These are phyloP conservation scores for Graphium sp. DNA, from an alignment of 2,329 filamentous ascomycete species.

Conservation along the genomic window DNA sequence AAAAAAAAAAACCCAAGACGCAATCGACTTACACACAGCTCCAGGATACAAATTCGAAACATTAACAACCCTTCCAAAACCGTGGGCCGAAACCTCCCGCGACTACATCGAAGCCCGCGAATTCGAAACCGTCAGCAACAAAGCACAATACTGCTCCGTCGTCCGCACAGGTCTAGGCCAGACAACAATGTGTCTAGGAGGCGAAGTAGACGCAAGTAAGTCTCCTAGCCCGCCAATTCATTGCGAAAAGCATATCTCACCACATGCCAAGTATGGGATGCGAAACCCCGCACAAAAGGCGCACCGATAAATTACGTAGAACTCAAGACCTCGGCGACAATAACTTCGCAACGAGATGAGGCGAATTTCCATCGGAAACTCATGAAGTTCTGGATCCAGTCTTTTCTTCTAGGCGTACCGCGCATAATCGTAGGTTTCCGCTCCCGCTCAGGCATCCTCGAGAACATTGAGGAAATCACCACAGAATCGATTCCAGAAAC, in stretches of 20 bases:
- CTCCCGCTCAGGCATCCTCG: conserved; percentile 49
- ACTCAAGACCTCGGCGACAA: conserved; percentile 73
- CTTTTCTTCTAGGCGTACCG: conserved; percentile 81
- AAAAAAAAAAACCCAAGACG: not conserved
- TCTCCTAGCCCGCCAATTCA: conserved; percentile 5
- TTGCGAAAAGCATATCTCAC: conserved; percentile 3
- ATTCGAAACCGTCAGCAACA: conserved; percentile 61
- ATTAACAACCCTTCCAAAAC: conserved; percentile 54
- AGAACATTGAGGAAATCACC: conserved; percentile 58
- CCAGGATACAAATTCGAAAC: conserved; percentile 94
- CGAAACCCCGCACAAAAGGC: conserved; percentile 48
- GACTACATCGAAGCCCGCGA: conserved; percentile 67
- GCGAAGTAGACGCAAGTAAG: conserved; percentile 80
- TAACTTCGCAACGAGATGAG: conserved; percentile 49
- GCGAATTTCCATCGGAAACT: conserved; percentile 76
- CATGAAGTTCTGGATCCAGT: conserved; percentile 93
- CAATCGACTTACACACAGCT: not conserved
- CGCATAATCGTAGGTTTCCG: conserved; percentile 87
- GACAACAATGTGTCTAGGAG: conserved; percentile 61
- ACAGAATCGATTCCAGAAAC: conserved; percentile 64
- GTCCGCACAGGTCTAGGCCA: conserved; percentile 76
- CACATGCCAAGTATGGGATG: conserved; percentile 53
- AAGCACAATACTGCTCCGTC: conserved; percentile 89
- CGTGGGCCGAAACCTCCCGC: conserved; percentile 57
- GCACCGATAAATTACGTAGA: conserved; percentile 83